Evolutionary conservation across 306 rosid genomes (phyloP).

Genomic region (Quercus variabilis): DNA sequence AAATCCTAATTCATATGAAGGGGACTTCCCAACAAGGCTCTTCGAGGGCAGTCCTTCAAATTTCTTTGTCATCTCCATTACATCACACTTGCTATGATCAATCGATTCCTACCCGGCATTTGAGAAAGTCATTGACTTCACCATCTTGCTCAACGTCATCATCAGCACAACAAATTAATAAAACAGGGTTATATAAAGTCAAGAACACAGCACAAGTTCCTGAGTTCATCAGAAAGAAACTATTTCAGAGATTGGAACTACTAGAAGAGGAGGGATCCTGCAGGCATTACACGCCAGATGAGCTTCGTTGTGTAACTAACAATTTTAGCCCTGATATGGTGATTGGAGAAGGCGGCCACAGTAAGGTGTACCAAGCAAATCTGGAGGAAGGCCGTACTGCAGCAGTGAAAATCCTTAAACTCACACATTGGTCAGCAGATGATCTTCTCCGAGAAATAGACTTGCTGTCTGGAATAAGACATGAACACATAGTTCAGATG

Average conservation of each 20-base stretch:
- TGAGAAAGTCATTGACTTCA: conserved; percentile 28
- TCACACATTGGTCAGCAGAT: not conserved
- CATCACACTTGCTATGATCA: not conserved
- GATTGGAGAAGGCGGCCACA: conserved; percentile 42
- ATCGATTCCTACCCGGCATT: not conserved
- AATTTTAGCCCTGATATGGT: conserved; percentile 32
- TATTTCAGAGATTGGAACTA: conserved; percentile 24
- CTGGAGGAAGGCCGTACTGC: conserved; percentile 31
- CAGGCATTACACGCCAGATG: conserved; percentile 29
- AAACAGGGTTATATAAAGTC: conserved; percentile 4
- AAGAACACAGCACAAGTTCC: conserved; percentile 11
- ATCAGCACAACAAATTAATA: not conserved
- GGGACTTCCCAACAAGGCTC: conserved; percentile 51
- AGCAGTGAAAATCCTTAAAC: conserved; percentile 38
- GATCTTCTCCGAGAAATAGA: conserved; percentile 39
- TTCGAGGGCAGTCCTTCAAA: conserved; percentile 16
- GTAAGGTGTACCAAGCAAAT: conserved; percentile 34
- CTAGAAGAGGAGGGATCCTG: conserved; percentile 24
- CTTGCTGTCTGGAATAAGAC: conserved; percentile 31
- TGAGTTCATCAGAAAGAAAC: conserved; percentile 11
- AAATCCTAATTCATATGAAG: conserved; percentile 25
- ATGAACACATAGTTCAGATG: conserved; percentile 36
- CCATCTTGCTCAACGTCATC: conserved; percentile 14
- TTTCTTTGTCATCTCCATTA: conserved; percentile 21
- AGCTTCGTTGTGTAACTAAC: conserved; percentile 32